phyloP scores from a whole-genome alignment of 768 basidiomycete genomes.

The Xerocomellus intermedius region DNA sequence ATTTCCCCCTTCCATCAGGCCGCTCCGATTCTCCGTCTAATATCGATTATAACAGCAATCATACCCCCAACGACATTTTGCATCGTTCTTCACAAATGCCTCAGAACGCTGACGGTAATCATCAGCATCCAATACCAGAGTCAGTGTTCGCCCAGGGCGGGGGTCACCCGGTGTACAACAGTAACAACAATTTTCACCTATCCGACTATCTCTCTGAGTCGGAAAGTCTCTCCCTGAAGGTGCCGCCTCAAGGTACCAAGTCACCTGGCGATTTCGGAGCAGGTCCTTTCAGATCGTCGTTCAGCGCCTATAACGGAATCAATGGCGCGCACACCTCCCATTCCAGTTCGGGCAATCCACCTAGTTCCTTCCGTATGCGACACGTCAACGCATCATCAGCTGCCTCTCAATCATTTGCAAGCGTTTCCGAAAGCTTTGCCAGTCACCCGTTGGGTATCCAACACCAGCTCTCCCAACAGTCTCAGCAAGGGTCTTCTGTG shows the following conservation, averaged over 20 bases:
- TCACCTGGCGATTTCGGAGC: conserved; percentile 35
- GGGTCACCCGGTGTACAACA: conserved; percentile 43
- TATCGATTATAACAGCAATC: conserved; percentile 35
- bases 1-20: conserved; percentile 49
- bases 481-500: conserved; percentile 30
- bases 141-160: conserved; percentile 33
- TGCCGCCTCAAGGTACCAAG: conserved; percentile 28
- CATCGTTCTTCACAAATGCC: conserved; percentile 26
- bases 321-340: conserved; percentile 24
- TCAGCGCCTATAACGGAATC: conserved; percentile 33
- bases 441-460: conserved; percentile 31
- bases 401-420: conserved; percentile 24
- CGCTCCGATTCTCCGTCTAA: conserved; percentile 53
- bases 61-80: conserved; percentile 35
- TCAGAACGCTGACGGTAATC: conserved; percentile 32
- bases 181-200: conserved; percentile 31
- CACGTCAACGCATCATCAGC: conserved; percentile 31
- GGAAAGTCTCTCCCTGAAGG: conserved; percentile 33
- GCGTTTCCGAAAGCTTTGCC: conserved; percentile 26
- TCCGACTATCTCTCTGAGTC: conserved; percentile 37
- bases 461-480: conserved; percentile 35
- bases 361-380: conserved; percentile 37
- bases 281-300: conserved; percentile 36
- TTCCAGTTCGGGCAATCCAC: conserved; percentile 29
- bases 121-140: conserved; percentile 33